A percentile compares a stretch with the other conserved stretches of the same genome.
Conservation (phyloP, 352 stramenopile genomes). For the Proteromonas lacertae region DNA sequence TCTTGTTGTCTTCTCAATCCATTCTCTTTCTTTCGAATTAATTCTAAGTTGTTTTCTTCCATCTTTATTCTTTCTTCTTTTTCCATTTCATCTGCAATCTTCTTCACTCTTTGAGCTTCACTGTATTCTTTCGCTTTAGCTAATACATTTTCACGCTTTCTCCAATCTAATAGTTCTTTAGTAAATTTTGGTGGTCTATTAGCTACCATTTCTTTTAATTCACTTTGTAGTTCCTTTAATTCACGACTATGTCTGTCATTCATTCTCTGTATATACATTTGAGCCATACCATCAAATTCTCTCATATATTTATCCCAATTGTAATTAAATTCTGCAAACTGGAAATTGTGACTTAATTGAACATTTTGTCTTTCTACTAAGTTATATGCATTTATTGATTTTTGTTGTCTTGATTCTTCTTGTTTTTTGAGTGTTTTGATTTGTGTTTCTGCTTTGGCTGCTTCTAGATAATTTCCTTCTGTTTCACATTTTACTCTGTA, state of each 20-base stretch:
- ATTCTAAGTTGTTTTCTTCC: slow-evolving; percentile 26
- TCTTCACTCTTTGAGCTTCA: slow-evolving; percentile 69
- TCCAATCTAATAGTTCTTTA: slow-evolving; percentile 64
- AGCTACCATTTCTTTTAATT: slow-evolving; percentile 33
- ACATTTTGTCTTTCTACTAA: slow-evolving; percentile 57
- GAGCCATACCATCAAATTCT: slow-evolving; percentile 64
- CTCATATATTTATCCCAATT: slow-evolving; percentile 72
- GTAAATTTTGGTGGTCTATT: slow-evolving; percentile 42
- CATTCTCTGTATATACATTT: slow-evolving; percentile 68
- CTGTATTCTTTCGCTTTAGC: slow-evolving; percentile 30
- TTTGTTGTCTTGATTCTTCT: slow-evolving; percentile 53
- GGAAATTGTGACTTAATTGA: slow-evolving; percentile 62
- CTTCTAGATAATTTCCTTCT: slow-evolving; percentile 63
- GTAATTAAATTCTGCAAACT: slow-evolving; percentile 61
- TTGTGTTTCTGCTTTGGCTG: slow-evolving; percentile 39
- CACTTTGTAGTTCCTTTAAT: slow-evolving; percentile 41
- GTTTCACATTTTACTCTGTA: slow-evolving; percentile 65
- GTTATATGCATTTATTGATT: slow-evolving; percentile 44
- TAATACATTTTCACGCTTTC: slow-evolving; percentile 25
- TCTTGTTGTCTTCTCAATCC: slow-evolving; percentile 57
- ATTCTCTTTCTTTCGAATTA: slow-evolving; percentile 40
- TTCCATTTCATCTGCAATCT: slow-evolving; percentile 61
- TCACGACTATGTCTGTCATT: slow-evolving; percentile 43
- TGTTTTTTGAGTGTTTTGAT: slow-evolving; percentile 40
- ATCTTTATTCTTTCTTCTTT: slow-evolving; percentile 46